Evolutionary conservation across 768 basidiomycete genomes (phyloP), one percentile per base, ranked within the genome.

Genomic region (Coprinellus aureogranulatus): DNA sequence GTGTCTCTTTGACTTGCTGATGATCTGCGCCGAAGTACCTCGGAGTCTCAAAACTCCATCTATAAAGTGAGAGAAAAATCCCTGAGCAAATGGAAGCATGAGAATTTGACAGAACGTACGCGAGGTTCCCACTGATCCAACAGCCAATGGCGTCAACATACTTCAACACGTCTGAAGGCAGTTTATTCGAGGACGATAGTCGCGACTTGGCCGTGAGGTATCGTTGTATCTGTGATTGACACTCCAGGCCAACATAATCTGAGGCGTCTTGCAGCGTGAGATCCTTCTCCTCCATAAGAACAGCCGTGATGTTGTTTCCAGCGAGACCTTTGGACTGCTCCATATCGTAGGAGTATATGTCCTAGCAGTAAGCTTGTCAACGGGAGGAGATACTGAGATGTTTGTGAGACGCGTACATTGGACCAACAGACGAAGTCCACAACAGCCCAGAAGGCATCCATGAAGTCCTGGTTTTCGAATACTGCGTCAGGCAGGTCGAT

Each of bases 261-360:
- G 79, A 75, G 0, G 87, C 83, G 25, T 78, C 75, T 68, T 89
- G 87, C 49, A 88, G 72, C 53, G 75, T 74, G 51, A 86, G 68
- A 20, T 70, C 62, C 53, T 77, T 77, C 60, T 81, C 78, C 57
- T 80, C 68, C 83, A 88, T 87, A 57, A 87, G 77, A 37, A 88
- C 84, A 9, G 84, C 85, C 51, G 90, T 74, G 62, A 89, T 77
- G 66, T 89, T 90, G 65, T 87, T 88, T 57, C 83, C 83, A 25
- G 71, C 75, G 52, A 83, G 80, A 20, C 86, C 88, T 63, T 81
- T 81, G 50, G 81, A 78, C 62, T 87, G 84, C 63, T 90, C 87
- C 80, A 86, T 83, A 67, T 87, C 83, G 69, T 88, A 89, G 5
- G 85, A 88, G 64, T 87, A 88, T 14, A 88, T 69, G 59, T 89